Conservation (phyloP, 1,284 basidiomycete species). For the Puccinia horiana region DNA sequence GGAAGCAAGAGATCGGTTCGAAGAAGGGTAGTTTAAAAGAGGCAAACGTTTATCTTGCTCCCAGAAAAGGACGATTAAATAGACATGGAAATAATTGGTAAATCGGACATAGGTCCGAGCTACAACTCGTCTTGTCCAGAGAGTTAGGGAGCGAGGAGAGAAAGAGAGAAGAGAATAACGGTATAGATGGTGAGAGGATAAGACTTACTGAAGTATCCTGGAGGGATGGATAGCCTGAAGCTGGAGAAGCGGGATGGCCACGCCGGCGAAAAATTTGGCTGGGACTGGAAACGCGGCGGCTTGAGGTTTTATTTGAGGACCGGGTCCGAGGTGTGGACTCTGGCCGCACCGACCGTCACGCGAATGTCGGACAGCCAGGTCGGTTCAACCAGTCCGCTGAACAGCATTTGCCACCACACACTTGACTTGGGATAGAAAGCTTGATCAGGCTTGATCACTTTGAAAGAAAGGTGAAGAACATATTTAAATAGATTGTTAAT, state of each 20-base stretch:
- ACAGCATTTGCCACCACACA: too few species aligned
- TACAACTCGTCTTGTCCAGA: constrained; percentile 10
- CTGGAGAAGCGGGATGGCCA: background rate
- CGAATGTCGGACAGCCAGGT: too few species aligned
- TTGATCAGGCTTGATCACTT: too few species aligned
- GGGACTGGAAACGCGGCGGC: too few species aligned
- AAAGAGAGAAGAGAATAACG: background rate
- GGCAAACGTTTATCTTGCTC: background rate
- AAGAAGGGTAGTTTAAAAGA: background rate
- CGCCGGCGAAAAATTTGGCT: background rate
- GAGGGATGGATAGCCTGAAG: background rate
- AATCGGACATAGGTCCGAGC: background rate
- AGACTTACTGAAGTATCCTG: background rate
- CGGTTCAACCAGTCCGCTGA: too few species aligned
- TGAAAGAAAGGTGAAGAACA: too few species aligned
- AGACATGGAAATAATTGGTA: background rate
- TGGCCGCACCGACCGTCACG: too few species aligned
- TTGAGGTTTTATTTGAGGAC: too few species aligned
- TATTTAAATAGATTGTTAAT: too few species aligned
- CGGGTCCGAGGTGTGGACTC: too few species aligned
- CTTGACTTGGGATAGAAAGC: too few species aligned
- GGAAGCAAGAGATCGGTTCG: background rate
- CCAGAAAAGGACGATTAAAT: constrained; percentile 11
- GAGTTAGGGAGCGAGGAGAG: background rate
- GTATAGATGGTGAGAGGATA: background rate